Percentiles rank a stretch among this genome's conserved stretches.
phyloP scores from a whole-genome alignment of 768 basidiomycete species.

The Tulasnella sp. region DNA sequence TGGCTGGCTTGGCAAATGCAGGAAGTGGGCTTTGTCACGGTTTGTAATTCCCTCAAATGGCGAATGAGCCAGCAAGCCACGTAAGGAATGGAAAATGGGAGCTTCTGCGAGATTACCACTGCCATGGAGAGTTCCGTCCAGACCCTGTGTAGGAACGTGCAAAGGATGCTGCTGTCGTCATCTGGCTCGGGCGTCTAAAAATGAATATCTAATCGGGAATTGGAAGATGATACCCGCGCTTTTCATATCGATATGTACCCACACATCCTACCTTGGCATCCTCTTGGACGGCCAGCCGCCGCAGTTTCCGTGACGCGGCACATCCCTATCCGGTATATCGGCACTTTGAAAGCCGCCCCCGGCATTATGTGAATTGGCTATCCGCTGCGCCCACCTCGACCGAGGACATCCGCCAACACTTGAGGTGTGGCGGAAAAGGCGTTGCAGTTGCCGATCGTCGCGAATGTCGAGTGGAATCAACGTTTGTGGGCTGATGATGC shows the following conservation, averaged over 20 bases:
- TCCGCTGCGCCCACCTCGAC: not conserved
- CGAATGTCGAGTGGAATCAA: not conserved
- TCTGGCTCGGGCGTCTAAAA: not conserved
- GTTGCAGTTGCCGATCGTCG: not conserved
- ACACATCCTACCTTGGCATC: not conserved
- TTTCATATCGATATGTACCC: not conserved
- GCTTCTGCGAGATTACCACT: not conserved
- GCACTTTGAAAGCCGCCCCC: not conserved
- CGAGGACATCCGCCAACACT: not conserved
- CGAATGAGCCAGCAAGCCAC: not conserved
- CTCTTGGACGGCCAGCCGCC: not conserved
- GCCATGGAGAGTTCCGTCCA: not conserved
- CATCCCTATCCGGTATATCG: slow-evolving; percentile 6
- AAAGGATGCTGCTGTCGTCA: not conserved
- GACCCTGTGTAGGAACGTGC: not conserved
- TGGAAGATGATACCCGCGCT: not conserved
- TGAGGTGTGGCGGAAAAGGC: not conserved
- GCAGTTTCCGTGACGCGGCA: not conserved
- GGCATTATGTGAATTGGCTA: not conserved
- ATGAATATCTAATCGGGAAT: not conserved
- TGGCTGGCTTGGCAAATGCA: slow-evolving; percentile 4
- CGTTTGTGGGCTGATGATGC: too few species aligned
- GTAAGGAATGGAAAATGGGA: not conserved
- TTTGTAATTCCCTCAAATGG: not conserved
- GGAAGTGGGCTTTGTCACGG: not conserved